Base-by-base conservation (phyloP, 139 green algal species). In the Tetradesmus lagerheimii region DNA sequence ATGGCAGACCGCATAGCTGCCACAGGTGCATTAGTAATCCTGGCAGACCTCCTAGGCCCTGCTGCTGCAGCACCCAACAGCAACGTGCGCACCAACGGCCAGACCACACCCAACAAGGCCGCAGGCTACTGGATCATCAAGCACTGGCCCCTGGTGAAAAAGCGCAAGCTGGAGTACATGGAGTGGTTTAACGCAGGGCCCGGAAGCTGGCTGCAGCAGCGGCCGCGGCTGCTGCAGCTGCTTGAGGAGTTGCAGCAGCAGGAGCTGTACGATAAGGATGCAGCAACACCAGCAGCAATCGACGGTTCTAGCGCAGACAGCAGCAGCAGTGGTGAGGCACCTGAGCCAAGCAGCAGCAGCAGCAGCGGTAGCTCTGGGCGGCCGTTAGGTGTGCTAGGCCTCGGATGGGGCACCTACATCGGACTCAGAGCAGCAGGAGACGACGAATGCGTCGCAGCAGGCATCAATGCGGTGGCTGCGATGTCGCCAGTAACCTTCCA, bases 1-100 rank as follows among this genome's bases (percentile, higher is more conserved):
- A 31, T 79, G 71, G 71, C 71, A 41, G 71, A 79, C 71, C 71
- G 71, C 0, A n/a, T 82, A 1, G 83, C 83, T 16, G 12, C 62
- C 64, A 88, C 67, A 41, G 64, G 64, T 31, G 62, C 38, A n/a
- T 23, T 80, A 2, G 83, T 88, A 2, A 27, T 88, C 3, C 43
- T 88, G 83, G 25, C 83, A 37, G 83, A 88, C 38, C 29, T 88
- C 11, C 83, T 88, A 38, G 83, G 83, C 5, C 64, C 83, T 6
- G 6, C 38, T 0, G 4, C 83, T 2, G 14, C 20, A 25, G 27
- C 15, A 16, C 15, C 15, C 2, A 39, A 64, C 37, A 67, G 37
- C 41, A 77, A 34, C 27, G 0, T 88, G 5, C 20, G 12, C 25
- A 88, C 62, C 16, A 45, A n/a, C 2, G 83, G 83, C 27, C 4